These are phyloP conservation scores for Fusarium torreyae DNA, from an alignment of 2,329 filamentous ascomycete genomes.

Conservation along the genomic window DNA sequence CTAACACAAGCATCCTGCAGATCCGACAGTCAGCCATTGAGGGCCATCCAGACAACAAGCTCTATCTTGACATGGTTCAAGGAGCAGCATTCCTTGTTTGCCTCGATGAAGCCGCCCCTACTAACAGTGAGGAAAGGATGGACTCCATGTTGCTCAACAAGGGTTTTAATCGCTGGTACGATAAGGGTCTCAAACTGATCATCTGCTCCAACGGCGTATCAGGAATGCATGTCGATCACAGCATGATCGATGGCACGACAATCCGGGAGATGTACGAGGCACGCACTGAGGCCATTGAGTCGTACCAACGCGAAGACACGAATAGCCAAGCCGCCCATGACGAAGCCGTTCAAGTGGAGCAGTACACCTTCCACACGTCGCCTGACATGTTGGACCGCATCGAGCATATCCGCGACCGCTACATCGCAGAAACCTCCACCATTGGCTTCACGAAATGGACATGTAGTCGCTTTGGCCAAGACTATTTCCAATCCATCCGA, in stretches of 20 bases:
- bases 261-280: neutral
- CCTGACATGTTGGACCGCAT: neutral
- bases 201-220: slow-evolving; percentile 33
- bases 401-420: neutral
- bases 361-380: neutral
- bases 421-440: neutral
- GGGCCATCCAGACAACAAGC: slow-evolving; percentile 10
- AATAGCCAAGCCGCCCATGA: neutral
- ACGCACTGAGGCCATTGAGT: neutral
- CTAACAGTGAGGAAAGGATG: slow-evolving; percentile 23
- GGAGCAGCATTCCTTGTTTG: slow-evolving; percentile 32
- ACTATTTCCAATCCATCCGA: neutral
- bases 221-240: slow-evolving; percentile 35
- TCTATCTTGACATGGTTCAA: slow-evolving; percentile 30
- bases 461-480: neutral
- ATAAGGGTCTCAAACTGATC: slow-evolving; percentile 31
- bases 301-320: neutral
- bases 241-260: slow-evolving; percentile 24
- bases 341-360: neutral
- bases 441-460: neutral
- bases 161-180: slow-evolving; percentile 35
- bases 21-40: slow-evolving; percentile 25
- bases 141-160: slow-evolving; percentile 27
- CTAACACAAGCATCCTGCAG: slow-evolving; percentile 2
- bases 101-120: slow-evolving; percentile 29